These are phyloP conservation scores for Fagopyrum homotropicum DNA, from an alignment of 148 eudicot genomes.

Conservation along the genomic window DNA sequence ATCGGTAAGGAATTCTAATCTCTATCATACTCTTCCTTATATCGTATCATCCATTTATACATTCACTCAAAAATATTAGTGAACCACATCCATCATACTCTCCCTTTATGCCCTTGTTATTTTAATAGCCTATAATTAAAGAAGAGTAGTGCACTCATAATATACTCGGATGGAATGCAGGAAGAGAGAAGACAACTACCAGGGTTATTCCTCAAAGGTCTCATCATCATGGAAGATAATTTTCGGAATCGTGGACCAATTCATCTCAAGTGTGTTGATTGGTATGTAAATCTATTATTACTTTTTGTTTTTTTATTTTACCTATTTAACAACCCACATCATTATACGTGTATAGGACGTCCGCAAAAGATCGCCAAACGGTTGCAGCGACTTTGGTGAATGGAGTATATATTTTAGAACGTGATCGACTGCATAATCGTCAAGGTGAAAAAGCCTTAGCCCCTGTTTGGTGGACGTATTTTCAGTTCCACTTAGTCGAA, in stretches of 20 bases:
- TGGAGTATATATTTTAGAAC: neutral
- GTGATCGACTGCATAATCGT: neutral
- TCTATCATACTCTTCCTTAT: too few relatives aligned
- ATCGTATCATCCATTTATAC: too few relatives aligned
- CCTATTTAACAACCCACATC: too few relatives aligned
- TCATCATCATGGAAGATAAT: neutral
- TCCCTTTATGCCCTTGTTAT: too few relatives aligned
- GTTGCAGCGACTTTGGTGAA: neutral
- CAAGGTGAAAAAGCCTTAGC: neutral
- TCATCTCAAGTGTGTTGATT: neutral
- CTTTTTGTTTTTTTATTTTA: too few relatives aligned
- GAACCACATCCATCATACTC: too few relatives aligned
- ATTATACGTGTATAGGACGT: neutral
- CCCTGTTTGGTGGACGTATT: neutral
- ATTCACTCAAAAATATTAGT: too few relatives aligned
- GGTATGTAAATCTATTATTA: neutral
- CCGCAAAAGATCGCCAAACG: neutral
- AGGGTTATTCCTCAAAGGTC: neutral
- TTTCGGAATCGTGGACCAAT: neutral
- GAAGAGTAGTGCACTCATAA: too few relatives aligned
- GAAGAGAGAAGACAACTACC: neutral
- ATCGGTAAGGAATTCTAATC: too few relatives aligned
- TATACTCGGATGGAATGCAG: neutral
- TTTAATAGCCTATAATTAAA: too few relatives aligned
- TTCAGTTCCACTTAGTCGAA: neutral